Percentiles rank a stretch among this genome's conserved stretches.
Conservation (phyloP, 352 stramenopile genomes). For the Globisporangium nodosum region DNA sequence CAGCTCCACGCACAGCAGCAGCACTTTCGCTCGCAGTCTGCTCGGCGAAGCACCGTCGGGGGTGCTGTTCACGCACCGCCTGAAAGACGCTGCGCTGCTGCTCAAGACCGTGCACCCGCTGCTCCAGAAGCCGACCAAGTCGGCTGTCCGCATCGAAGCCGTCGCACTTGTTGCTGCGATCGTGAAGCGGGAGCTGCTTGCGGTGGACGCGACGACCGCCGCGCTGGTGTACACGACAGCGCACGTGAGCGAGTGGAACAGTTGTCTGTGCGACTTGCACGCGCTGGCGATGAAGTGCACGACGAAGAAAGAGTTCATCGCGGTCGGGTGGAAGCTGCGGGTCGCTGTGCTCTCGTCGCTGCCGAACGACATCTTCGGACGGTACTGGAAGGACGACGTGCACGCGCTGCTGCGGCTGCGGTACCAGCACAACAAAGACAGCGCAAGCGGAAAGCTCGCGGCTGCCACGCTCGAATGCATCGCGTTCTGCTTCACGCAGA, state of each 20-base stretch:
- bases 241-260: slow-evolving; percentile 56
- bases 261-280: slow-evolving; percentile 53
- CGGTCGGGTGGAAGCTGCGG: slow-evolving; percentile 45
- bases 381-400: slow-evolving; percentile 70
- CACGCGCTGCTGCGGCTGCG: slow-evolving; percentile 49
- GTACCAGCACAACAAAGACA: slow-evolving; percentile 66
- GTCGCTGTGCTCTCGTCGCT: slow-evolving; percentile 38
- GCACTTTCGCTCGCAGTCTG: slow-evolving; percentile 4
- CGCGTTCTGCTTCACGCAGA: slow-evolving; percentile 22
- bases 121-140: slow-evolving; percentile 47
- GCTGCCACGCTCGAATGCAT: slow-evolving; percentile 23
- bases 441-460: slow-evolving; percentile 9
- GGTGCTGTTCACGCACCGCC: slow-evolving; percentile 13
- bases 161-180: slow-evolving; percentile 35
- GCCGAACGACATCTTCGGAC: slow-evolving; percentile 56
- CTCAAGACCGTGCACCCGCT: slow-evolving; percentile 42
- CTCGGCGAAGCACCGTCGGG: slow-evolving; percentile 5
- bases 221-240: slow-evolving; percentile 16
- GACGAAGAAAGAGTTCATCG: slow-evolving; percentile 35
- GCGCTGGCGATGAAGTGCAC: slow-evolving; percentile 39
- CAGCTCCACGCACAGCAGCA: not conserved
- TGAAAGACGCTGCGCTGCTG: slow-evolving; percentile 35
- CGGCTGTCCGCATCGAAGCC: slow-evolving; percentile 29
- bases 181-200: slow-evolving; percentile 33
- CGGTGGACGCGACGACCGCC: slow-evolving; percentile 17